Evolutionary conservation across 2,329 filamentous ascomycete species (phyloP), one percentile per base, ranked within the genome.

Genomic region (Epichloe amarillans): DNA sequence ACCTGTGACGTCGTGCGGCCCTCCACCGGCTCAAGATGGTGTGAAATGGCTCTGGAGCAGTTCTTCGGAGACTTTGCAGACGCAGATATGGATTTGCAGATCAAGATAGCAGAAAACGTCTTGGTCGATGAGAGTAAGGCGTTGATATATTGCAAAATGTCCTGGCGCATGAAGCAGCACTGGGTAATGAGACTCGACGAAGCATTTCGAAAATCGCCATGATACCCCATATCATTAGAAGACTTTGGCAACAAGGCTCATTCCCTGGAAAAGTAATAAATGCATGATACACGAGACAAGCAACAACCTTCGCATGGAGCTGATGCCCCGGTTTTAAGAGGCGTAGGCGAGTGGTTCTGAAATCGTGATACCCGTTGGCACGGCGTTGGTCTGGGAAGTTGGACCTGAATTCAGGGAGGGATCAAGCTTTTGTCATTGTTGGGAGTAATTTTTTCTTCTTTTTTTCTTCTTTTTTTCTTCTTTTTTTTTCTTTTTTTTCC

Each of bases 91-190:
- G 77, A 81, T 56, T 60, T 81, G 51, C 77, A 80, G 65, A 66
- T 81, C 39, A 77, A 75, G 61, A 76, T 81, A 36, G 76, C 76
- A 0, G 77, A 81, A 61, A 76, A 76, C 54, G 72, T 76, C 1
- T 66, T 81, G 26, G 72, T 74, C n/a, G 74, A 80, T 55, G 74
- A 79, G 55, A 75, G 74, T 59, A 80, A 78, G 60, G 78, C 77
- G 33, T 75, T 80, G 69, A 71, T 80, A 41, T 82, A 80, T 55
- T 79, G 76, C 66, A 80, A 80, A 65, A 80, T 80, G 75, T 73
- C 76, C 0, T 63, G 68, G 2, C 60, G 62, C 11, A 62, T 81
- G 53, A 67, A 77, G 46, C 68, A 71, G 53, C 76, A 80, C 57
- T 81, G 77, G 77, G 72, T 81, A 2, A 72, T 69, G 57, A 64